phyloP scores from a whole-genome alignment of 208 protist genomes.

The Leishmania guyanensis region DNA sequence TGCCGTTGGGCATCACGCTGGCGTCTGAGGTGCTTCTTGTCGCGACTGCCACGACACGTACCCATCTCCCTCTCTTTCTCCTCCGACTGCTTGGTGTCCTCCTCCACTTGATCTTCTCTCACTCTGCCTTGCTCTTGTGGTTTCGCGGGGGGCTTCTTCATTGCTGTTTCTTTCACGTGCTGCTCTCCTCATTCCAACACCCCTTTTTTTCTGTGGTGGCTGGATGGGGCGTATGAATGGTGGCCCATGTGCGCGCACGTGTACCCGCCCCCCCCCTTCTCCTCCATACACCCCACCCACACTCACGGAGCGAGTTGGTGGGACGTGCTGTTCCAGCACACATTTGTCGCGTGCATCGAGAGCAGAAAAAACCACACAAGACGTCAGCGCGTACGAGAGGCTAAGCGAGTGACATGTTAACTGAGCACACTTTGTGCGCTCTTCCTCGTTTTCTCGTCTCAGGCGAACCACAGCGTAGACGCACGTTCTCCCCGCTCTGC shows the following conservation, averaged over 20 bases:
- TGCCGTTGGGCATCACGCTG: not conserved
- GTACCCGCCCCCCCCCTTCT: no score
- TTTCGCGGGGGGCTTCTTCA: not conserved
- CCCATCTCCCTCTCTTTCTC: not conserved
- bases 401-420: not conserved
- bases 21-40: not conserved
- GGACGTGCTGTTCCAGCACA: not conserved
- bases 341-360: not conserved
- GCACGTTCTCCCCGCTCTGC: not conserved
- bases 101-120: not conserved
- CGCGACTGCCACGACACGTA: not conserved
- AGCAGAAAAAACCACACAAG: not conserved
- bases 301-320: not conserved
- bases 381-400: not conserved
- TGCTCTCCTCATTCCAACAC: constrained; percentile 12
- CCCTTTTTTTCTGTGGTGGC: not conserved
- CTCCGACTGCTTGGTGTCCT: not conserved
- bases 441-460: not conserved
- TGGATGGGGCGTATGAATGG: not conserved
- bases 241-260: not conserved
- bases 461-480: not conserved
- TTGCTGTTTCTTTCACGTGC: constrained; percentile 1
- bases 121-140: not conserved
- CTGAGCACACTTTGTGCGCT: not conserved
- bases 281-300: not conserved